Percentiles rank a stretch among this genome's conserved stretches.
These are phyloP conservation scores for Rhodofomes roseus DNA, from an alignment of 1,284 basidiomycete species.

Conservation along the genomic window DNA sequence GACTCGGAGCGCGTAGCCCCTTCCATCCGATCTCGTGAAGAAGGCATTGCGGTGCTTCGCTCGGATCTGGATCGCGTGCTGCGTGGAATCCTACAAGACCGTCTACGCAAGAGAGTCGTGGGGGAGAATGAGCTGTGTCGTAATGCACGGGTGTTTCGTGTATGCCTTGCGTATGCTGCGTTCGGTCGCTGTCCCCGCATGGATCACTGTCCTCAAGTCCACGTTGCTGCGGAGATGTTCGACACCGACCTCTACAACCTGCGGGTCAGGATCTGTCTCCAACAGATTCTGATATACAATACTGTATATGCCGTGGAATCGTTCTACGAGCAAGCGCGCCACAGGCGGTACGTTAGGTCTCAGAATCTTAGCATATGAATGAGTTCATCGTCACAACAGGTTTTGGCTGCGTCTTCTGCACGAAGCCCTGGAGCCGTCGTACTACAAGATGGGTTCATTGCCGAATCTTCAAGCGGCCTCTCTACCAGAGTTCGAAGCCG, in stretches of 20 bases:
- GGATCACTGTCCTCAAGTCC: constrained; percentile 34
- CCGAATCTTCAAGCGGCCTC: constrained; percentile 28
- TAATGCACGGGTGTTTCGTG: constrained; percentile 31
- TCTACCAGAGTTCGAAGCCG: constrained; percentile 35
- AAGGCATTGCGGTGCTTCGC: constrained; percentile 9
- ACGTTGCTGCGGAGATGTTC: constrained; percentile 27
- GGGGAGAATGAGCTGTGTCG: constrained; percentile 34
- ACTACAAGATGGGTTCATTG: constrained; percentile 19
- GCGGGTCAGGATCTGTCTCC: constrained; percentile 40
- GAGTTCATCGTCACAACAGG: constrained; percentile 8
- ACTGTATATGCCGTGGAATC: constrained; percentile 22
- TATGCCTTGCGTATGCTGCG: constrained; percentile 36
- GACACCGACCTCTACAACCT: constrained; percentile 32
- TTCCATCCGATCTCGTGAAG: constrained; percentile 5
- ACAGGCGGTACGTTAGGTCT: constrained; percentile 18
- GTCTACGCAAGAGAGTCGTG: constrained; percentile 29
- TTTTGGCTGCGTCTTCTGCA: constrained; percentile 22
- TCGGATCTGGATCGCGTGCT: constrained; percentile 17
- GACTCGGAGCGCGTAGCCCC: constrained; percentile 2
- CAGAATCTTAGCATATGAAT: background rate
- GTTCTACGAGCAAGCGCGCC: constrained; percentile 12
- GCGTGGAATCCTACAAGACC: constrained; percentile 20
- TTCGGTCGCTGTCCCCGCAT: constrained; percentile 32
- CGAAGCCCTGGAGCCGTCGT: constrained; percentile 19
- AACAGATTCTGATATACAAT: constrained; percentile 46